phyloP scores from a whole-genome alignment of 2,329 filamentous ascomycete species.

The Stagonosporopsis vannaccii region DNA sequence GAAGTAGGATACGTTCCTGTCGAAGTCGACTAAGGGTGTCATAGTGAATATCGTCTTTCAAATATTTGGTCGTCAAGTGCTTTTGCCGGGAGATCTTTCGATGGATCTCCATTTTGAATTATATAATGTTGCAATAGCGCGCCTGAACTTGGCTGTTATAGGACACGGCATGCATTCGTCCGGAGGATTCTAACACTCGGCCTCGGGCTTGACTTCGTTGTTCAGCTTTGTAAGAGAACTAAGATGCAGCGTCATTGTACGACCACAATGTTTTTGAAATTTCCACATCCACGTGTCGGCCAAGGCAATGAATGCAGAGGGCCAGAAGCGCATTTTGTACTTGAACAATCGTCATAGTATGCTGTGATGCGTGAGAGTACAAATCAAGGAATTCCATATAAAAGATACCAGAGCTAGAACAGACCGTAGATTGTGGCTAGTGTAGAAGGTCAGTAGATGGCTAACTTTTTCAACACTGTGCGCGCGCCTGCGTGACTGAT shows the following conservation, averaged over 20 bases:
- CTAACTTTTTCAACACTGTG: not conserved
- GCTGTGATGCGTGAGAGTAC: too few species aligned
- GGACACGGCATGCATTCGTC: not conserved
- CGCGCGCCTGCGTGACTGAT: not conserved
- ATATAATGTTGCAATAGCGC: not conserved
- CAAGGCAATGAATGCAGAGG: not conserved
- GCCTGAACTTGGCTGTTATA: not conserved
- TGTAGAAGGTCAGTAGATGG: too few species aligned
- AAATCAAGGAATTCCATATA: too few species aligned
- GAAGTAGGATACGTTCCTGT: constrained; percentile 7
- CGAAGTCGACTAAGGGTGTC: not conserved
- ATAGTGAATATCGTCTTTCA: not conserved
- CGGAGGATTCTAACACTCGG: not conserved
- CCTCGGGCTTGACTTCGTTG: not conserved
- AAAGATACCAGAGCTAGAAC: too few species aligned
- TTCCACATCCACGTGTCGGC: not conserved
- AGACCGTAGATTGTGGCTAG: too few species aligned
- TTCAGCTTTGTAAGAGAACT: not conserved
- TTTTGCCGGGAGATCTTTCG: not conserved
- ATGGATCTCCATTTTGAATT: not conserved
- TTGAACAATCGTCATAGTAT: too few species aligned
- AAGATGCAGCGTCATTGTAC: too few species aligned
- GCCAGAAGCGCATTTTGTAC: too few species aligned
- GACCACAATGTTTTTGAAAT: not conserved
- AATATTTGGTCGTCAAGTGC: not conserved